These are phyloP conservation scores for Vigna nakashimae DNA, from an alignment of 306 rosid genomes.

Conservation along the genomic window DNA sequence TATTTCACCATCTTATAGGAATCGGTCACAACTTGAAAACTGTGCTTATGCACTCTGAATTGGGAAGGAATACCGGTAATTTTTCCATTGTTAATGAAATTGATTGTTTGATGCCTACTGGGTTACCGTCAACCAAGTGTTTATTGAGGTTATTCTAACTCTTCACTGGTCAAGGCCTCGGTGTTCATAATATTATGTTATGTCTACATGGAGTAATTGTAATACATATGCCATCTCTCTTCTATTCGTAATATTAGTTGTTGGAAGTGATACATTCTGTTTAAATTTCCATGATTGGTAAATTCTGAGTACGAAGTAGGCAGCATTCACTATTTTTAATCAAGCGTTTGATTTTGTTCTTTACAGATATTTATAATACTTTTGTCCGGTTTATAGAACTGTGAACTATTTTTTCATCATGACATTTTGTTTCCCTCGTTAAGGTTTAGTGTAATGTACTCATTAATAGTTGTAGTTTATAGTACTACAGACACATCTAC, in stretches of 20 bases:
- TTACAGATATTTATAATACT: too few species aligned
- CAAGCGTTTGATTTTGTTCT: neutral
- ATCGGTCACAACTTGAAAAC: slow-evolving; percentile 46
- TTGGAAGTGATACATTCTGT: neutral
- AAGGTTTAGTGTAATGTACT: too few species aligned
- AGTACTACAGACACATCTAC: neutral
- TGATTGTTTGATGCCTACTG: slow-evolving; percentile 42
- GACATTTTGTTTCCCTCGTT: too few species aligned
- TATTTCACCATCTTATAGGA: slow-evolving; percentile 52
- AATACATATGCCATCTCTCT: slow-evolving; percentile 15
- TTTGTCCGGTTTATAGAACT: too few species aligned
- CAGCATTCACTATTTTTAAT: neutral
- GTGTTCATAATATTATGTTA: slow-evolving; percentile 42
- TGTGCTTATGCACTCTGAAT: slow-evolving; percentile 54
- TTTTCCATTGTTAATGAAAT: slow-evolving; percentile 53
- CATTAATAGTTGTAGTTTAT: neutral
- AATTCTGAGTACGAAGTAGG: neutral
- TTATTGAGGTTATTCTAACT: slow-evolving; percentile 42
- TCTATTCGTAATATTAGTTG: neutral
- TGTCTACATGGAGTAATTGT: neutral
- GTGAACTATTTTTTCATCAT: too few species aligned
- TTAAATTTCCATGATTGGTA: neutral
- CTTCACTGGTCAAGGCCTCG: slow-evolving; percentile 29
- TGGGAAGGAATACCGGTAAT: slow-evolving; percentile 51
- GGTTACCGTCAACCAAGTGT: slow-evolving; percentile 29